Evolutionary conservation across 1,284 basidiomycete genomes (phyloP).

Genomic region (Flammula alnicola): DNA sequence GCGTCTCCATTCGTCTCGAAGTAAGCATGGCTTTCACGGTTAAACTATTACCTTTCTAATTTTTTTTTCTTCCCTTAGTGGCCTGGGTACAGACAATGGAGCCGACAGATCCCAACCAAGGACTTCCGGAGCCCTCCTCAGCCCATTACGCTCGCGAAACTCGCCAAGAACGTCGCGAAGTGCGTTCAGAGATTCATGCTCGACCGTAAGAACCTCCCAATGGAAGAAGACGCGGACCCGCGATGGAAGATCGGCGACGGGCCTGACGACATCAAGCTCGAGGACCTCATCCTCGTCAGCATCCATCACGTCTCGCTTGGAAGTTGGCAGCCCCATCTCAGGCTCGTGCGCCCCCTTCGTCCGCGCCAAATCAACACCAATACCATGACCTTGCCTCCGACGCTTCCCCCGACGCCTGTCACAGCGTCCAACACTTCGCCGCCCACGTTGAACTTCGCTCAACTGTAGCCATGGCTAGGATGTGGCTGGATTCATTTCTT

Average conservation of each 20-base stretch:
- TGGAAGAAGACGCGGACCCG: constrained; percentile 63
- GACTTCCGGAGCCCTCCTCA: constrained; percentile 76
- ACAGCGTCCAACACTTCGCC: constrained; percentile 9
- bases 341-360: constrained; percentile 44
- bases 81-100: constrained; percentile 79
- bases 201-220: constrained; percentile 30
- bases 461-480: not conserved
- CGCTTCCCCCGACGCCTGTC: constrained; percentile 12
- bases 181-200: constrained; percentile 61
- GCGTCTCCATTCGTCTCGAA: constrained; percentile 75
- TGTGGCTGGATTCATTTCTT: not conserved
- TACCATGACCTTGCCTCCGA: too few relatives aligned
- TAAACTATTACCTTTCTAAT: constrained; percentile 17
- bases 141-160: constrained; percentile 68
- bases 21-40: constrained; percentile 37
- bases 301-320: constrained; percentile 81
- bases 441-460: not conserved
- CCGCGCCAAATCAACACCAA: not conserved
- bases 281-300: constrained; percentile 70
- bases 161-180: constrained; percentile 71
- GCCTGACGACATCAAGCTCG: constrained; percentile 54
- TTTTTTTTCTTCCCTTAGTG: constrained; percentile 48
- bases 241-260: constrained; percentile 63
- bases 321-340: constrained; percentile 77
- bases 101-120: constrained; percentile 76